Percentiles rank a stretch among this genome's conserved stretches.
phyloP scores from a whole-genome alignment of 441 rosid species.

The Bocquillonia castaneifolia region DNA sequence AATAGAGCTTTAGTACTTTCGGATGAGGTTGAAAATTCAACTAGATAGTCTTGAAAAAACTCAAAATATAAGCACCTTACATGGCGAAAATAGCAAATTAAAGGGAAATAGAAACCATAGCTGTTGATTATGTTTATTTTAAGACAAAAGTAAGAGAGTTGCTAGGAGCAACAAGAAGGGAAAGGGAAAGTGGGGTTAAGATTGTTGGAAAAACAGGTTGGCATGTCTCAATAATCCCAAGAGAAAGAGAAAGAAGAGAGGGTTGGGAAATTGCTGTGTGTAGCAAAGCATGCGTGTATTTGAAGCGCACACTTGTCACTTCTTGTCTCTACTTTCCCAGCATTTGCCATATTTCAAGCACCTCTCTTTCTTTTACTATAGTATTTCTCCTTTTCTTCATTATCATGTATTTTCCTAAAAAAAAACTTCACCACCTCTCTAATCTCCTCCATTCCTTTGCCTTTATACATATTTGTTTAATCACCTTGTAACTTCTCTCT shows the following conservation, averaged over 20 bases:
- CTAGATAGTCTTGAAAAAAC: too few relatives aligned
- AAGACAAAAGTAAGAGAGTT: neutral
- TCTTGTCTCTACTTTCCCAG: slow-evolving; percentile 50
- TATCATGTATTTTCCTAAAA: too few relatives aligned
- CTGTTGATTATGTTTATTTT: neutral
- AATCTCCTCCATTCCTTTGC: slow-evolving; percentile 5
- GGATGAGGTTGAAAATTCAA: too few relatives aligned
- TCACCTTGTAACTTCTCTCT: neutral
- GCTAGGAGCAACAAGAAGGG: neutral
- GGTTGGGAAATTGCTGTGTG: slow-evolving; percentile 31
- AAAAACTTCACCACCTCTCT: too few relatives aligned
- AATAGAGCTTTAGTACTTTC: too few relatives aligned
- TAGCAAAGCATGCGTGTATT: slow-evolving; percentile 38
- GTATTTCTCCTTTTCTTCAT: neutral
- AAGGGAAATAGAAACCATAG: neutral
- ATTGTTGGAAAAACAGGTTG: slow-evolving; percentile 29
- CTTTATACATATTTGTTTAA: neutral
- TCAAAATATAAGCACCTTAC: too few relatives aligned
- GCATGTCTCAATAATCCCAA: slow-evolving; percentile 20
- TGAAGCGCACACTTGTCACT: slow-evolving; percentile 37
- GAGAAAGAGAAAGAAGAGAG: slow-evolving; percentile 18
- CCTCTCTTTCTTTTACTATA: neutral
- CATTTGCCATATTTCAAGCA: slow-evolving; percentile 41
- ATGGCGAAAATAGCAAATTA: neutral
- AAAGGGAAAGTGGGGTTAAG: neutral